Conservation (phyloP, 2,329 filamentous ascomycete species). For the Aspergillus vadensis region DNA sequence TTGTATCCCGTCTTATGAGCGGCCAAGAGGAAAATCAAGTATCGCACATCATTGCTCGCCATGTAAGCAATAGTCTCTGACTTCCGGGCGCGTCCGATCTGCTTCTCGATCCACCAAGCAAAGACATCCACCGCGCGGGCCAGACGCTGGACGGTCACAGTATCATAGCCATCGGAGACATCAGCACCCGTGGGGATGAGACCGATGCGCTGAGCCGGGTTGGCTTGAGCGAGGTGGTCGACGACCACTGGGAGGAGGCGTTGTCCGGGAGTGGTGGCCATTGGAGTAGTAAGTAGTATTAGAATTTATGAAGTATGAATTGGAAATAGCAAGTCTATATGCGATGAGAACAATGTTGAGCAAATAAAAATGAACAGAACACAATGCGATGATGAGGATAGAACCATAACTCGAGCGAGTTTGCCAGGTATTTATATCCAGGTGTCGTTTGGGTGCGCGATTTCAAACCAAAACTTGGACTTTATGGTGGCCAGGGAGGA, state of each 20-base stretch:
- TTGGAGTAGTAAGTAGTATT: background rate
- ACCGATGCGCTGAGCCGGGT: background rate
- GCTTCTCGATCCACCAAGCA: conserved; percentile 28
- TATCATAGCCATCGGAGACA: conserved; percentile 4
- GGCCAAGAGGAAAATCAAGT: conserved; percentile 22
- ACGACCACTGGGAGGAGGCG: background rate
- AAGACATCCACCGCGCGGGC: conserved; percentile 25
- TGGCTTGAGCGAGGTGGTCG: conserved; percentile 5
- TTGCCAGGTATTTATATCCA: background rate
- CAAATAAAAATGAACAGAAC: background rate
- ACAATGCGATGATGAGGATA: background rate
- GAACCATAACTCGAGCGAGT: background rate
- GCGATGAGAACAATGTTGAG: background rate
- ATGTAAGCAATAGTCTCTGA: conserved; percentile 25
- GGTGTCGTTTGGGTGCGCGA: background rate
- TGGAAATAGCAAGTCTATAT: background rate
- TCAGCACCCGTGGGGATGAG: conserved; percentile 5
- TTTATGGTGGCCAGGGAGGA: background rate
- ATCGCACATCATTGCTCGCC: conserved; percentile 26
- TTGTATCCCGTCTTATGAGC: conserved; percentile 25
- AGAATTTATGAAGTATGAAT: background rate
- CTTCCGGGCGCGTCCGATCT: conserved; percentile 16
- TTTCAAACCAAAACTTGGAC: background rate
- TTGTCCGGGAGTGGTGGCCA: background rate
- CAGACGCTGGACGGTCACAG: conserved; percentile 23